Evolutionary conservation across 352 stramenopile species (phyloP).

Genomic region (Thraustotheca clavata): DNA sequence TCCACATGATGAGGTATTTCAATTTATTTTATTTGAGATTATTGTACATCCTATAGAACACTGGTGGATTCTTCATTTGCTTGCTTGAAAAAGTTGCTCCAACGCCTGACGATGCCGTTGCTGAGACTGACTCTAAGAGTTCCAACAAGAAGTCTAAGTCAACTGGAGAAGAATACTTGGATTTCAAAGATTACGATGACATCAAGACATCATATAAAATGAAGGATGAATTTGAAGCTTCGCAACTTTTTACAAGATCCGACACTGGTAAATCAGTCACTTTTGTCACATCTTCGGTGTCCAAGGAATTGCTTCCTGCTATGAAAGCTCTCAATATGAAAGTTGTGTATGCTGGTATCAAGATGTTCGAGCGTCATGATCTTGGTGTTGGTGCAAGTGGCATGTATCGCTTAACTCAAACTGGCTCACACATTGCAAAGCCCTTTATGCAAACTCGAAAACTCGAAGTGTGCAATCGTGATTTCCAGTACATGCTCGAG

Average conservation of each 20-base stretch:
- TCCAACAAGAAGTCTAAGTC: slow-evolving; percentile 34
- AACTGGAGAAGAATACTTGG: slow-evolving; percentile 64
- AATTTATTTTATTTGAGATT: background rate
- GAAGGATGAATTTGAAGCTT: slow-evolving; percentile 43
- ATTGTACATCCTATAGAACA: slow-evolving; percentile 55
- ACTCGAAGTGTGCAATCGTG: slow-evolving; percentile 41
- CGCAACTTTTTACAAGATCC: slow-evolving; percentile 82
- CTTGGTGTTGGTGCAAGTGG: slow-evolving; percentile 48
- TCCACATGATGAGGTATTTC: slow-evolving; percentile 91
- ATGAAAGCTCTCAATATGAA: slow-evolving; percentile 84
- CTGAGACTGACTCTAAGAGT: slow-evolving; percentile 3
- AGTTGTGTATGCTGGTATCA: slow-evolving; percentile 87
- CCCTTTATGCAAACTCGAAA: slow-evolving; percentile 72
- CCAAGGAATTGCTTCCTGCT: slow-evolving; percentile 61
- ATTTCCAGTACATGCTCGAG: slow-evolving; percentile 83
- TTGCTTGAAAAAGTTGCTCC: slow-evolving; percentile 89
- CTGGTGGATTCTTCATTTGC: slow-evolving; percentile 98
- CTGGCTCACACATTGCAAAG: slow-evolving; percentile 75
- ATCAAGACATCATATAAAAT: slow-evolving; percentile 79
- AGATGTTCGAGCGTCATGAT: slow-evolving; percentile 89
- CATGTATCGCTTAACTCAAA: slow-evolving; percentile 85
- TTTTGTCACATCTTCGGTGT: slow-evolving; percentile 81
- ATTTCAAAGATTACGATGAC: slow-evolving; percentile 53
- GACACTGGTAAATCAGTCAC: slow-evolving; percentile 80
- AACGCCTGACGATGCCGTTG: slow-evolving; percentile 32